A percentile compares a stretch with the other conserved stretches of the same genome.
Evolutionary conservation across 2,329 filamentous ascomycete species (phyloP).

Genomic region (Curvularia eragrostidis): DNA sequence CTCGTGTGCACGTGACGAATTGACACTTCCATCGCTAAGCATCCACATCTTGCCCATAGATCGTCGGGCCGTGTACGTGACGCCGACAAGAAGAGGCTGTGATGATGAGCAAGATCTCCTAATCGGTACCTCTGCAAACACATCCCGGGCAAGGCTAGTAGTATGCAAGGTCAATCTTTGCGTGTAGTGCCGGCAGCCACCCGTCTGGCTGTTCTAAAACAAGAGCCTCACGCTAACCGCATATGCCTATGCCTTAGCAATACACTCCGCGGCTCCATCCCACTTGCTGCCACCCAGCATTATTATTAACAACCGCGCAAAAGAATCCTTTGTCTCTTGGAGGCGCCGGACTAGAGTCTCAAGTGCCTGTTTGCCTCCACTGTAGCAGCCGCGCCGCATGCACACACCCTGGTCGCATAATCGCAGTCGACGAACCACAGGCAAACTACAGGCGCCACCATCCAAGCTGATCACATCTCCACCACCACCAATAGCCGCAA

Average conservation of each 20-base stretch:
- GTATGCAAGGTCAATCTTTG: not conserved
- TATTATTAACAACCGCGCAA: not conserved
- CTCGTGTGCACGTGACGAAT: not conserved
- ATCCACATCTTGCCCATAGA: not conserved
- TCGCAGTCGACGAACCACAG: constrained; percentile 11
- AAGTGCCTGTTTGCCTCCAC: constrained; percentile 4
- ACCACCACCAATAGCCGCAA: constrained; percentile 1
- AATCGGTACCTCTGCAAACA: not conserved
- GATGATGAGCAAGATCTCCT: not conserved
- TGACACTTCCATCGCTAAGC: not conserved
- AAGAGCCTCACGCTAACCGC: not conserved
- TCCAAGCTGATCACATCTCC: not conserved
- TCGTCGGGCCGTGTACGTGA: not conserved
- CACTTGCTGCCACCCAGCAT: not conserved
- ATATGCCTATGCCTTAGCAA: not conserved
- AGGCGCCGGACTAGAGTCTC: constrained; percentile 14
- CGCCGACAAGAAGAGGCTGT: not conserved
- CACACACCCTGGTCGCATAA: constrained; percentile 8
- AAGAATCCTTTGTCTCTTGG: not conserved
- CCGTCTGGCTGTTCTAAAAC: not conserved
- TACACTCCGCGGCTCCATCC: not conserved
- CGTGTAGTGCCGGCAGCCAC: not conserved
- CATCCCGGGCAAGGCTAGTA: no score
- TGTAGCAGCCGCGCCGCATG: constrained; percentile 9
- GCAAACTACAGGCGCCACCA: constrained; percentile 16